phyloP scores from a whole-genome alignment of 2,329 filamentous ascomycete species.

The Zasmidium citrigriseum region DNA sequence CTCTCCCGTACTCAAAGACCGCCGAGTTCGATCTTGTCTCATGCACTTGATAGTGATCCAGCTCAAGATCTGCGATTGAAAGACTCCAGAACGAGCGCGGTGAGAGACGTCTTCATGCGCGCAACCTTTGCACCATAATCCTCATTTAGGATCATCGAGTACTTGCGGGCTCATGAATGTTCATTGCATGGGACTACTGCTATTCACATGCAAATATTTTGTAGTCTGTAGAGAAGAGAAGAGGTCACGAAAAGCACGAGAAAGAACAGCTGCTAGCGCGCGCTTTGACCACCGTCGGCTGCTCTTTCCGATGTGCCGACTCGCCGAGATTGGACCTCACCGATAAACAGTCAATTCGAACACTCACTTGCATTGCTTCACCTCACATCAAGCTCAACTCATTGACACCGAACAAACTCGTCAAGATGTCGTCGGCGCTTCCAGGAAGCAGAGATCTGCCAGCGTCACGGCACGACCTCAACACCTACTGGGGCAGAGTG shows the following conservation, averaged over 20 bases:
- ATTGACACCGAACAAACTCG: neutral
- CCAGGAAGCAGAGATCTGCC: conserved; percentile 78
- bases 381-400: neutral
- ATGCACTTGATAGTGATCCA: conserved; percentile 21
- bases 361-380: neutral
- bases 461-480: conserved; percentile 86
- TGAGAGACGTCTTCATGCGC: conserved; percentile 22
- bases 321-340: neutral
- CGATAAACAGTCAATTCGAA: conserved; percentile 7
- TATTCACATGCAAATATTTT: too few relatives aligned
- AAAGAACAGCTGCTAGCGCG: neutral
- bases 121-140: neutral
- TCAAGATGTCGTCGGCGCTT: conserved; percentile 60
- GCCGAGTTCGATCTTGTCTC: conserved; percentile 32
- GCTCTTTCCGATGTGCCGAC: neutral
- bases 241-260: conserved; percentile 12
- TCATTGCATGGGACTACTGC: too few relatives aligned
- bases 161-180: too few relatives aligned
- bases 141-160: too few relatives aligned
- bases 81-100: conserved; percentile 33
- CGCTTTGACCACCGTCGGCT: neutral
- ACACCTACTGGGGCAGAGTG: conserved; percentile 93
- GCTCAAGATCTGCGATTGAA: conserved; percentile 32
- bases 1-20: conserved; percentile 34
- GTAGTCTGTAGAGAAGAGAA: neutral